Evolutionary conservation across 768 basidiomycete species (phyloP).

Genomic region (Pisolithus microcarpus): DNA sequence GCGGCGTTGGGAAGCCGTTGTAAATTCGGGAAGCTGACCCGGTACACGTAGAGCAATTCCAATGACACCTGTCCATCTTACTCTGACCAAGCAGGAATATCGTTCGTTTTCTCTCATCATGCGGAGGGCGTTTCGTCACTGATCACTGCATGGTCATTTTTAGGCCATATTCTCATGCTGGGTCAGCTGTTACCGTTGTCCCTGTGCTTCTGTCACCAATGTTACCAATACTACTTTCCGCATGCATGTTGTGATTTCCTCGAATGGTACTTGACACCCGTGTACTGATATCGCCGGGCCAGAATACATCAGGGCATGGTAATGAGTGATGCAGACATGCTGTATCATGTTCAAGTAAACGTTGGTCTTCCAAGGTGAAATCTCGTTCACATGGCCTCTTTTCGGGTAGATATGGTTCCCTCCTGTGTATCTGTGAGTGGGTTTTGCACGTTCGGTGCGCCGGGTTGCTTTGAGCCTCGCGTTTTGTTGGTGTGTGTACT

Average conservation of each 20-base stretch:
- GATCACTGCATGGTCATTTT: slow-evolving; percentile 5
- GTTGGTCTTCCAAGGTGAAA: too few species aligned
- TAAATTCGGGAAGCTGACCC: slow-evolving; percentile 3
- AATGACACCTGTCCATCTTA: slow-evolving; percentile 62
- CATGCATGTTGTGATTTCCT: slow-evolving; percentile 14
- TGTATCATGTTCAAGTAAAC: too few species aligned
- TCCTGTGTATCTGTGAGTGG: too few species aligned
- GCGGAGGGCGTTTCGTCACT: not conserved
- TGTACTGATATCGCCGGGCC: too few species aligned
- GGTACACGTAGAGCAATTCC: slow-evolving; percentile 29
- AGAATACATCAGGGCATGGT: too few species aligned
- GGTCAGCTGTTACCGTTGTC: slow-evolving; percentile 10
- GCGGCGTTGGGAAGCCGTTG: slow-evolving; percentile 7
- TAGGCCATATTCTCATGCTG: slow-evolving; percentile 28
- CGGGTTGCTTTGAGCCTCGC: too few species aligned
- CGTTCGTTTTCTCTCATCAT: slow-evolving; percentile 37
- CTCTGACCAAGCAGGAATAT: slow-evolving; percentile 57
- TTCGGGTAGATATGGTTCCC: too few species aligned
- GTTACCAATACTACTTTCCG: slow-evolving; percentile 5
- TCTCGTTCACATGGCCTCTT: too few species aligned
- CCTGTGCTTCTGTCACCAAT: slow-evolving; percentile 8
- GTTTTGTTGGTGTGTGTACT: too few species aligned
- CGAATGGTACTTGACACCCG: not conserved
- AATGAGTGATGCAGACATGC: too few species aligned
- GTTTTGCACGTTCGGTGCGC: too few species aligned